Evolutionary conservation across 2,329 filamentous ascomycete species (phyloP).

Genomic region (Colletotrichum truncatum): DNA sequence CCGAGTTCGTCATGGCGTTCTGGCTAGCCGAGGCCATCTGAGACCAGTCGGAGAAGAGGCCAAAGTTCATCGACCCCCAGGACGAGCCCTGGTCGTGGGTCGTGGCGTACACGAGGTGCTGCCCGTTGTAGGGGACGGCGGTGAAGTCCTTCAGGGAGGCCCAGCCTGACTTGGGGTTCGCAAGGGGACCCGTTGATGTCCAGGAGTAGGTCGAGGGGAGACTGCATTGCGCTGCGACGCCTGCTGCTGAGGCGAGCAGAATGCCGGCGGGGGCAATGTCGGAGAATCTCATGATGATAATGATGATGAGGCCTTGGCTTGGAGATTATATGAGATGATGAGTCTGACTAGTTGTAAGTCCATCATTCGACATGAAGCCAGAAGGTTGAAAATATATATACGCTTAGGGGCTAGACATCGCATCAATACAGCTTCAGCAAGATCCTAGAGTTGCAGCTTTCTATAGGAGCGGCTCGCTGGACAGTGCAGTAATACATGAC

Average conservation of each 20-base stretch:
- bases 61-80: constrained; percentile 69
- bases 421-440: too few species aligned
- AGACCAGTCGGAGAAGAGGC: constrained; percentile 60
- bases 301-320: background rate
- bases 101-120: constrained; percentile 70
- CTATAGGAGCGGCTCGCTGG: background rate
- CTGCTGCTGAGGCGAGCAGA: constrained; percentile 32
- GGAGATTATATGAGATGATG: too few species aligned
- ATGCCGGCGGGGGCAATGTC: background rate
- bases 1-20: constrained; percentile 53
- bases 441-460: background rate
- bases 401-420: too few species aligned
- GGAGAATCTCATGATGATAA: background rate
- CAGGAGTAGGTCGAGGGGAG: constrained; percentile 66
- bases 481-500: background rate
- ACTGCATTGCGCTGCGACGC: constrained; percentile 46
- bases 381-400: too few species aligned
- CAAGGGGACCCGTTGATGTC: constrained; percentile 60
- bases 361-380: too few species aligned
- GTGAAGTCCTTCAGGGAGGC: constrained; percentile 72
- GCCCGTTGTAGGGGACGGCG: constrained; percentile 59
- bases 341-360: background rate
- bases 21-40: constrained; percentile 61
- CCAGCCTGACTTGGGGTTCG: constrained; percentile 62
- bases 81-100: constrained; percentile 49